Base-by-base conservation (phyloP, 2,329 filamentous ascomycete species). In the Botrytis porri region DNA sequence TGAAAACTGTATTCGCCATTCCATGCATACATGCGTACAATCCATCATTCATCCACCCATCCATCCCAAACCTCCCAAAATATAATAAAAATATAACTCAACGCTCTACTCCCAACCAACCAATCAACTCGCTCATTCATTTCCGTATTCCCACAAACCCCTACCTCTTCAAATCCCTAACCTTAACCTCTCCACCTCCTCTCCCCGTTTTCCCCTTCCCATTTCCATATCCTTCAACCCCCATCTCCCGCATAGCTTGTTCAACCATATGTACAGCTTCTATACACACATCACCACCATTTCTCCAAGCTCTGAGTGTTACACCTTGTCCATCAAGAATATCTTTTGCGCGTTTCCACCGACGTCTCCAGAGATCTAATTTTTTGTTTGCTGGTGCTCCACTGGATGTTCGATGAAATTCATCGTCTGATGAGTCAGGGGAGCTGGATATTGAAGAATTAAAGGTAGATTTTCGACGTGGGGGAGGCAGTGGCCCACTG, bases 271-370 rank as follows among this genome's bases (percentile, higher is more conserved):
- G 87, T 70, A 90, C 85, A 4, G 91, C 90, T 81, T 93, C 90
- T 0, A 84, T 84, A 72, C 88, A 84, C 12, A 93, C 91, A 83
- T 96, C 93, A 41, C 86, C 84, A 0, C 93, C 93, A 18, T 86
- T 87, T 60, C 91, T 86, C 93, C 93, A 96, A 32, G 88, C 93
- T 75, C 92, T 88, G 51, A 96, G 80, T 76, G 86, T 83, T 0
- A 96, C 91, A 6, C 91, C 91, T 57, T 89, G 84, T 8, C 84
- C 83, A n/a, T 88, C 87, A 16, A 95, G 84, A 57, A 84, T 82
- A 43, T 89, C 83, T 75, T 92, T 89, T 5, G 93, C 92, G 62
- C 88, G 84, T 60, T 86, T 86, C 83, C 93, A 88, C 59, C 93
- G 84, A 72, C 90, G 86, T 75, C 86, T 85, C 93, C 93, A 96